Percentiles rank a stretch among this genome's conserved stretches.
phyloP scores from a whole-genome alignment of 2,329 filamentous ascomycete species.

The Aspergillus spinulosporus region DNA sequence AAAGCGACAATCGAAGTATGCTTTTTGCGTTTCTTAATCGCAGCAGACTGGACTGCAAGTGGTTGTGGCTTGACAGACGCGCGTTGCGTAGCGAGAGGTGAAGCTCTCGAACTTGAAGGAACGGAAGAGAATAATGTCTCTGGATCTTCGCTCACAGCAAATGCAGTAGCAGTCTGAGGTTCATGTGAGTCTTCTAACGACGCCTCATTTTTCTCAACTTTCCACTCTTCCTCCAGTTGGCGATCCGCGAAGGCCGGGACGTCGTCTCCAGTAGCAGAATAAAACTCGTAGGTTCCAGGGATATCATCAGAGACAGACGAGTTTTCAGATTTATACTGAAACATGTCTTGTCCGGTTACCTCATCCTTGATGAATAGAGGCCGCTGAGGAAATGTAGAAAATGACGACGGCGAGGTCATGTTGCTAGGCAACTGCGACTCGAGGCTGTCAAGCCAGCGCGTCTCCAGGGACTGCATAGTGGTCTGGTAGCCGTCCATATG shows the following conservation, averaged over 20 bases:
- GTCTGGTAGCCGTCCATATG: constrained; percentile 26
- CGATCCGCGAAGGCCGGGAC: constrained; percentile 31
- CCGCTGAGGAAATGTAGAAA: constrained; percentile 23
- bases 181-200: constrained; percentile 29
- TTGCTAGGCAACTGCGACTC: constrained; percentile 36
- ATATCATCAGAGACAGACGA: constrained; percentile 40
- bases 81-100: constrained; percentile 27
- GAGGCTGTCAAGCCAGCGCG: constrained; percentile 36
- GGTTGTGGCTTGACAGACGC: constrained; percentile 28
- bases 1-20: constrained; percentile 29
- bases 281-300: constrained; percentile 35
- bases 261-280: constrained; percentile 35
- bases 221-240: constrained; percentile 38
- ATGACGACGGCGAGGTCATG: constrained; percentile 29
- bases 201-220: constrained; percentile 26
- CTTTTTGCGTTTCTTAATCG: constrained; percentile 40
- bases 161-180: constrained; percentile 33
- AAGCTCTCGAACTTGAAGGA: constrained; percentile 27
- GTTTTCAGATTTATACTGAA: constrained; percentile 39
- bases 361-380: constrained; percentile 21
- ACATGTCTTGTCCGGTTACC: constrained; percentile 29
- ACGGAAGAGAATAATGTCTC: constrained; percentile 32
- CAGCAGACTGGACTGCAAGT: constrained; percentile 35
- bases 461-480: constrained; percentile 34
- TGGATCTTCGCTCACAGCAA: constrained; percentile 38